A percentile compares a stretch with the other conserved stretches of the same genome.
Conservation (phyloP, 257 asterid genomes). For the Solanum virginianum region DNA sequence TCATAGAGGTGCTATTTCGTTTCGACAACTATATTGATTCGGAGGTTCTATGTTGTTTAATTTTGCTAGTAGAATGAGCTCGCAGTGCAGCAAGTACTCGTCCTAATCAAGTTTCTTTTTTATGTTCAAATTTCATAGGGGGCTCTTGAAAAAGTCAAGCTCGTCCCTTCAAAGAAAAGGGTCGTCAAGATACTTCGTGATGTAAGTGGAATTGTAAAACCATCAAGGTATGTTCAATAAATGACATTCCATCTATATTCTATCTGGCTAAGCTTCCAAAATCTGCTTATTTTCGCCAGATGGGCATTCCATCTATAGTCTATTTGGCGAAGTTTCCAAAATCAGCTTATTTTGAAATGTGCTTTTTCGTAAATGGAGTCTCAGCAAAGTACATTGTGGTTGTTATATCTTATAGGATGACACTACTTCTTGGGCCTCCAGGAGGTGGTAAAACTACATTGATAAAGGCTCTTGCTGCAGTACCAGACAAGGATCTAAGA, state of each 20-base stretch:
- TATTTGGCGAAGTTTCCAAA: not conserved
- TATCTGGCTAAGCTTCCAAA: not conserved
- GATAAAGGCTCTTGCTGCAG: slow-evolving; percentile 76
- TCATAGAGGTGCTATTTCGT: slow-evolving; percentile 46
- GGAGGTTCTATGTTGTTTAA: not conserved
- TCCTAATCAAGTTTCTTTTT: not conserved
- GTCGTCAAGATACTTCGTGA: slow-evolving; percentile 57
- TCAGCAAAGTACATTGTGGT: not conserved
- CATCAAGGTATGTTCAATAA: slow-evolving; percentile 59
- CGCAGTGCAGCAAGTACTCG: not conserved
- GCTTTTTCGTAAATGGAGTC: not conserved
- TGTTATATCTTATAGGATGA: slow-evolving; percentile 40
- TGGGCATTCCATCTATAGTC: not conserved
- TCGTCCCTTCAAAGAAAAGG: slow-evolving; percentile 73
- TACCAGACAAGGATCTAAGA: slow-evolving; percentile 46
- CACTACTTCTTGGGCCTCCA: slow-evolving; percentile 96
- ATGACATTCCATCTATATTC: not conserved
- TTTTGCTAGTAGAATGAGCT: not conserved
- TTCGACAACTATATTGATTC: not conserved
- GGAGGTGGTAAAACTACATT: slow-evolving; percentile 78
- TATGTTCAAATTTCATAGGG: slow-evolving; percentile 28
- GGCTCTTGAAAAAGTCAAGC: slow-evolving; percentile 47
- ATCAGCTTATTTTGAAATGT: not conserved
- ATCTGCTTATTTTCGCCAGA: not conserved
- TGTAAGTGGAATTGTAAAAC: slow-evolving; percentile 65